A percentile compares a stretch with the other conserved stretches of the same genome.
phyloP scores from a whole-genome alignment of 805 yeast genomes.

The Ogataea haglerorum region DNA sequence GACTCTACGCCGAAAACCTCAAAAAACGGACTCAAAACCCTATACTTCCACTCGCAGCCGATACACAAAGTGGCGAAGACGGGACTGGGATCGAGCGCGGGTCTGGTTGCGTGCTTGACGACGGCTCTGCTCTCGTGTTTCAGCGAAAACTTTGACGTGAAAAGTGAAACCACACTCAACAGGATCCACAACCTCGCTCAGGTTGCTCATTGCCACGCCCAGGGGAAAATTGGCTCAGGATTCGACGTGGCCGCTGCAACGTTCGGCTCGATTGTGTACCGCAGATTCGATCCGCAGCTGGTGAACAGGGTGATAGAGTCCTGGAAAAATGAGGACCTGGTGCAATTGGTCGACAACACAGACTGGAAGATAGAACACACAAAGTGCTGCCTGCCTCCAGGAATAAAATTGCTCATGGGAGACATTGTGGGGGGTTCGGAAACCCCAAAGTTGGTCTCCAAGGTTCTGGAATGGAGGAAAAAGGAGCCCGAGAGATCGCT shows the following conservation, averaged over 20 bases:
- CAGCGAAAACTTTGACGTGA: constrained; percentile 30
- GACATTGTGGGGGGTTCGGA: constrained; percentile 91
- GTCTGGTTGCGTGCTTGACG: constrained; percentile 76
- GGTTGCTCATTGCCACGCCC: constrained; percentile 89
- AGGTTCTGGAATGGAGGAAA: constrained; percentile 68
- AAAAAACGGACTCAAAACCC: constrained; percentile 38
- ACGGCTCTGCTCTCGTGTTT: constrained; percentile 61
- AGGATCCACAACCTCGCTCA: constrained; percentile 83
- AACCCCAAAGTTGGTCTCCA: constrained; percentile 84
- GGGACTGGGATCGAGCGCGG: constrained; percentile 95
- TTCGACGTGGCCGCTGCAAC: constrained; percentile 97
- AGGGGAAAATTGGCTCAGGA: constrained; percentile 93
- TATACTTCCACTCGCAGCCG: constrained; percentile 55
- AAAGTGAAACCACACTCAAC: constrained; percentile 22
- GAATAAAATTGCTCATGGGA: constrained; percentile 79
- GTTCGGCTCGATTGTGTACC: constrained; percentile 81
- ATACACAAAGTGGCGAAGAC: constrained; percentile 84
- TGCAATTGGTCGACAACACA: constrained; percentile 36
- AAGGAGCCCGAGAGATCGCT: constrained; percentile 47
- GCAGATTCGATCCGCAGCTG: constrained; percentile 62
- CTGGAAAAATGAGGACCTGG: constrained; percentile 24
- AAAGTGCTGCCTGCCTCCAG: constrained; percentile 62
- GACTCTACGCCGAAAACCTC: constrained; percentile 37
- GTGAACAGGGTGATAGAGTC: constrained; percentile 32
- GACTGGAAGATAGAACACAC: constrained; percentile 62